phyloP scores from a whole-genome alignment of 2,329 filamentous ascomycete genomes.

The Periconia digitata region DNA sequence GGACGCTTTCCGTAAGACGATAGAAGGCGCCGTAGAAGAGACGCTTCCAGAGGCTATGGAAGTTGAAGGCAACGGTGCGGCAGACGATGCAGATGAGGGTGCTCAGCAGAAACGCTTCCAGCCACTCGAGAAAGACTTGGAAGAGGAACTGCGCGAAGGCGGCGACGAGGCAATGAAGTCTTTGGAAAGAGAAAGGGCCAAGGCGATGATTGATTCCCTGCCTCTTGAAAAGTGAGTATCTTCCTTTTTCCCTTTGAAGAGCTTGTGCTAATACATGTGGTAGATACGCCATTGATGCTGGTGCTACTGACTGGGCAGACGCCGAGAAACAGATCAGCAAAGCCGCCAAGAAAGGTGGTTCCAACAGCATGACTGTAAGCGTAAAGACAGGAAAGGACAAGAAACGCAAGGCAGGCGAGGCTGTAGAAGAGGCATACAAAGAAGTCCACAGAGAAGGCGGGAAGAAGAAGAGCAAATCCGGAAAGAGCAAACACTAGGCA shows the following conservation, averaged over 20 bases:
- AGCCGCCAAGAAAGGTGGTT: conserved; percentile 51
- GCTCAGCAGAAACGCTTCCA: conserved; percentile 64
- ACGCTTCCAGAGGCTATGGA: conserved; percentile 50
- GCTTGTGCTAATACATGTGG: too few relatives aligned
- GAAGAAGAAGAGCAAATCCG: conserved; percentile 36
- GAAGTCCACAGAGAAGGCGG: conserved; percentile 41
- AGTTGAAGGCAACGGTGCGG: conserved; percentile 55
- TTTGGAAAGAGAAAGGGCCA: conserved; percentile 72
- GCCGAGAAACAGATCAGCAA: conserved; percentile 71
- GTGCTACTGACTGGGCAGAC: conserved; percentile 57
- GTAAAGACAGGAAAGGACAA: conserved; percentile 71
- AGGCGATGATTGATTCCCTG: conserved; percentile 84
- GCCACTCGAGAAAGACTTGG: conserved; percentile 69
- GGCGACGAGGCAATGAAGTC: conserved; percentile 73
- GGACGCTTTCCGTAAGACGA: conserved; percentile 71
- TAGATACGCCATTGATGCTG: conserved; percentile 52
- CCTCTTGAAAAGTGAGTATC: conserved; percentile 77
- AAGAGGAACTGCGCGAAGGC: conserved; percentile 82
- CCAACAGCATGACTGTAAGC: conserved; percentile 67
- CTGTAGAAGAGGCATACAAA: conserved; percentile 51
- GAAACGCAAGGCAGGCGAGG: conserved; percentile 67
- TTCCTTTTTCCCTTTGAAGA: too few relatives aligned
- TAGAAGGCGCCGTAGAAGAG: conserved; percentile 66
- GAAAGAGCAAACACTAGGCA: conserved; percentile 13
- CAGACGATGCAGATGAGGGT: conserved; percentile 60